A percentile compares a stretch with the other conserved stretches of the same genome.
These are phyloP conservation scores for Dipodascus geniculatus DNA, from an alignment of 805 yeast genomes.

Conservation along the genomic window DNA sequence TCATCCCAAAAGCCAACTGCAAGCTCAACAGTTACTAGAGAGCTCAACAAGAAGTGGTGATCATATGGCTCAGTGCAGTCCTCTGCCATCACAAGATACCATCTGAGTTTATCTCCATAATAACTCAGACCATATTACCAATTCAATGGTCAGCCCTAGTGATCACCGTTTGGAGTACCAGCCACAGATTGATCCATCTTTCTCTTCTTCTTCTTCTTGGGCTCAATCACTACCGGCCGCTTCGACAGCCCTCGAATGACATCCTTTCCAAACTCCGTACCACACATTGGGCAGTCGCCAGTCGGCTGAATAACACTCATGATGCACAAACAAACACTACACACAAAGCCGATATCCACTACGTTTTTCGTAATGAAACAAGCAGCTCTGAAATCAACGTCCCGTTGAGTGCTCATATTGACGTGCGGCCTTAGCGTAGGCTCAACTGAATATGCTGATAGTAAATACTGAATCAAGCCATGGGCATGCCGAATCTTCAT, in stretches of 20 bases:
- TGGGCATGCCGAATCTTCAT: constrained; percentile 51
- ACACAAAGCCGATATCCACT: constrained; percentile 88
- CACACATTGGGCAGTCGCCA: constrained; percentile 77
- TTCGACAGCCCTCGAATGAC: constrained; percentile 46
- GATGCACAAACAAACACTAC: constrained; percentile 85
- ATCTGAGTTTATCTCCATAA: too few relatives aligned
- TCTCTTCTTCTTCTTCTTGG: constrained; percentile 25
- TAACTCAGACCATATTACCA: too few relatives aligned
- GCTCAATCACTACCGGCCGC: constrained; percentile 42
- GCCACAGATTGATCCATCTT: constrained; percentile 10
- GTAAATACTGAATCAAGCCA: constrained; percentile 73
- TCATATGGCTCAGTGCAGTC: too few relatives aligned
- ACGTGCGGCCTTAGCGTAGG: constrained; percentile 70
- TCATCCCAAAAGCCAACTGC: too few relatives aligned
- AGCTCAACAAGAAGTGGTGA: too few relatives aligned
- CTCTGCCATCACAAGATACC: too few relatives aligned
- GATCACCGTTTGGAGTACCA: not conserved
- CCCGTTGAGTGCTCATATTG: constrained; percentile 68
- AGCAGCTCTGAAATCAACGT: constrained; percentile 89
- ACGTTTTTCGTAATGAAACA: constrained; percentile 85
- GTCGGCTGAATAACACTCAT: constrained; percentile 35
- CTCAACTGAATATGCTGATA: constrained; percentile 76
- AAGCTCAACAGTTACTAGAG: too few relatives aligned
- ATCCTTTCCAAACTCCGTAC: constrained; percentile 56
- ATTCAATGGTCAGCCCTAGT: too few relatives aligned